Percentiles rank a stretch among this genome's conserved stretches.
phyloP scores from a whole-genome alignment of 2,329 filamentous ascomycete genomes.

The Acrocalymma vagum region DNA sequence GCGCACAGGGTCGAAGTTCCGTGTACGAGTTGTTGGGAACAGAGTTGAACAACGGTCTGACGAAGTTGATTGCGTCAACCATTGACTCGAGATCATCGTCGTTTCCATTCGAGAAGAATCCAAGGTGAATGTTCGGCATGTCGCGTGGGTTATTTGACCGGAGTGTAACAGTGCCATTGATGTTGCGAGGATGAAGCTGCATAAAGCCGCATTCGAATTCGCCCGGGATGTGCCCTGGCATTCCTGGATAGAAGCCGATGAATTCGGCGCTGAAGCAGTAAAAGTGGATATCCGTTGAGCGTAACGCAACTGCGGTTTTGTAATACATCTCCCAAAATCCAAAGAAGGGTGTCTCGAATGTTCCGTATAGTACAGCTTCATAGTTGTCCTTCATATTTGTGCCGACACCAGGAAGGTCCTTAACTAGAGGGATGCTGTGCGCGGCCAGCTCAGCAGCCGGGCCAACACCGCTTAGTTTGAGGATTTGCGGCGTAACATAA shows the following conservation, averaged over 20 bases:
- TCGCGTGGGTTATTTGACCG: conserved; percentile 68
- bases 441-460: conserved; percentile 59
- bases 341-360: too few species aligned
- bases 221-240: too few species aligned
- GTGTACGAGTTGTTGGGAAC: too few species aligned
- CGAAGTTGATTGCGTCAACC: conserved; percentile 64
- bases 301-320: too few species aligned
- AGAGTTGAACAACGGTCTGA: conserved; percentile 45
- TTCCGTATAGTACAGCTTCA: conserved; percentile 39
- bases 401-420: conserved; percentile 67
- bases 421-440: conserved; percentile 57
- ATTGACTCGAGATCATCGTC: conserved; percentile 60
- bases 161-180: conserved; percentile 67
- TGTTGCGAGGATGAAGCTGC: too few species aligned
- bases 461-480: conserved; percentile 69
- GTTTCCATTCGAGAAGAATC: conserved; percentile 23
- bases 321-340: too few species aligned
- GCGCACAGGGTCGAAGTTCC: too few species aligned
- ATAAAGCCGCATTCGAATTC: too few species aligned
- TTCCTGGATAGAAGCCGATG: too few species aligned
- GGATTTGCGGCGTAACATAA: conserved; percentile 68
- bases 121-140: conserved; percentile 61
- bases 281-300: too few species aligned
- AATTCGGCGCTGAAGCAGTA: too few species aligned
- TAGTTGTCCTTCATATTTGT: conserved; percentile 69